phyloP scores from a whole-genome alignment of 768 basidiomycete species.

The Lyophyllum atratum region DNA sequence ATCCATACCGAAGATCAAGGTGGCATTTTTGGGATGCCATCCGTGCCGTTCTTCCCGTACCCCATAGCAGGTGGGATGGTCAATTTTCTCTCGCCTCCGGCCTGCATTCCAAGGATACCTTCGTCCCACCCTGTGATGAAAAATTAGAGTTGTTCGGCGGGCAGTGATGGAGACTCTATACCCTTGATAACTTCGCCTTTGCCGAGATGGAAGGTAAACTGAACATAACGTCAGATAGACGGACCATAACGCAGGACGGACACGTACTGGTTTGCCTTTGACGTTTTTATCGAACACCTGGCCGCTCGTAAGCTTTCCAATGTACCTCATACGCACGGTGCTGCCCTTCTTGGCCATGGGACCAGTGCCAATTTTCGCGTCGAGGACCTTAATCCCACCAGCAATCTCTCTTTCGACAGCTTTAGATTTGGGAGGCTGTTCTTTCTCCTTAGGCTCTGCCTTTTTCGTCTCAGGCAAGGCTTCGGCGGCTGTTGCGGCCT shows the following conservation, averaged over 20 bases:
- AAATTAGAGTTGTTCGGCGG: neutral
- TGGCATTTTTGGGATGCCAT: constrained; percentile 81
- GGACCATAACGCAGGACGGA: constrained; percentile 1
- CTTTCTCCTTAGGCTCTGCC: constrained; percentile 25
- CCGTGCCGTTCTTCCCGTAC: constrained; percentile 63
- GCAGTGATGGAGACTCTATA: constrained; percentile 24
- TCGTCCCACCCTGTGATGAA: constrained; percentile 76
- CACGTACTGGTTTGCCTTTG: constrained; percentile 81
- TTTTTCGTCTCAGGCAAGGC: constrained; percentile 37
- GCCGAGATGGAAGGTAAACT: constrained; percentile 83
- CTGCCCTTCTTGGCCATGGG: constrained; percentile 85
- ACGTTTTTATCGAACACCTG: constrained; percentile 80
- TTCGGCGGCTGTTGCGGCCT: constrained; percentile 39
- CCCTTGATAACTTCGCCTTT: constrained; percentile 92
- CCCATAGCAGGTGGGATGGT: constrained; percentile 71
- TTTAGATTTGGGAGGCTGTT: constrained; percentile 24
- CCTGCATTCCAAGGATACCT: constrained; percentile 90
- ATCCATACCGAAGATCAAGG: constrained; percentile 75
- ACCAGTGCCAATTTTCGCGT: constrained; percentile 81
- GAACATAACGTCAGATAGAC: constrained; percentile 7
- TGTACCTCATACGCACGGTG: constrained; percentile 84
- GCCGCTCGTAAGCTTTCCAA: constrained; percentile 83
- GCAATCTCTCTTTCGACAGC: constrained; percentile 49
- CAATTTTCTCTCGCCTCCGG: constrained; percentile 84
- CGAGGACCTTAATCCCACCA: constrained; percentile 76